These are phyloP conservation scores for Fistulinella cinereoalba DNA, from an alignment of 1,284 basidiomycete species.

Conservation along the genomic window DNA sequence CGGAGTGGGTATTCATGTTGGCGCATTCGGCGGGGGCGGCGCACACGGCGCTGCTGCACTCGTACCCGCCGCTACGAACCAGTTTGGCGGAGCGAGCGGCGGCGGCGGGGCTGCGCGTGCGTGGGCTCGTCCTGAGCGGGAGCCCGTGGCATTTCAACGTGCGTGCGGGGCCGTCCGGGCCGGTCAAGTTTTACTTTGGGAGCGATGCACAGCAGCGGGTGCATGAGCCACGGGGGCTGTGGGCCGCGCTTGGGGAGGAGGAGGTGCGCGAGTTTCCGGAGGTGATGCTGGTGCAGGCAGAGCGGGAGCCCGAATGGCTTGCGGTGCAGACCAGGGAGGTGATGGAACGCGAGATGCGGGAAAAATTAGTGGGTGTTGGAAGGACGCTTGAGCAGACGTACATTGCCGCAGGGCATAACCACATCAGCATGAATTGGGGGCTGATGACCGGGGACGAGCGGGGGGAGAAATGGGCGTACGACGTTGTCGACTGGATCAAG, in stretches of 20 bases:
- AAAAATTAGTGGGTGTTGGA: constrained; percentile 33
- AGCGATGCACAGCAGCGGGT: constrained; percentile 39
- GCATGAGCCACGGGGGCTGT: constrained; percentile 41
- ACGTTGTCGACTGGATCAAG: constrained; percentile 48
- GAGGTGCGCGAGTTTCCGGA: constrained; percentile 42
- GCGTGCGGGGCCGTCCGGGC: constrained; percentile 17
- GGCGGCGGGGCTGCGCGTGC: constrained; percentile 31
- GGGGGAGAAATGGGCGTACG: constrained; percentile 61
- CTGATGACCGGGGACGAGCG: constrained; percentile 51
- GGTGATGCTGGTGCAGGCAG: constrained; percentile 46
- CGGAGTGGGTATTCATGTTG: constrained; percentile 45
- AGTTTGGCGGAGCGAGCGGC: constrained; percentile 26
- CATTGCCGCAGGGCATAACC: constrained; percentile 56
- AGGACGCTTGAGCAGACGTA: constrained; percentile 32
- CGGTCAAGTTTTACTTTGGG: constrained; percentile 45
- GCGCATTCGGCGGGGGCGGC: constrained; percentile 60
- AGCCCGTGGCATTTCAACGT: constrained; percentile 42
- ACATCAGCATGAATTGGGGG: constrained; percentile 53
- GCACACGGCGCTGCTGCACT: constrained; percentile 44
- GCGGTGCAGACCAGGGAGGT: constrained; percentile 35
- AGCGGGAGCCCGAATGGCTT: constrained; percentile 50
- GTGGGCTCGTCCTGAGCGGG: constrained; percentile 45
- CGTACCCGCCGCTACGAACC: constrained; percentile 34
- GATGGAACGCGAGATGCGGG: constrained; percentile 38
- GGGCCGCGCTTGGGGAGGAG: constrained; percentile 35